Percentiles rank a stretch among this genome's conserved stretches.
These are phyloP conservation scores for Globisporangium paroecandrum DNA, from an alignment of 352 stramenopile species.

Conservation along the genomic window DNA sequence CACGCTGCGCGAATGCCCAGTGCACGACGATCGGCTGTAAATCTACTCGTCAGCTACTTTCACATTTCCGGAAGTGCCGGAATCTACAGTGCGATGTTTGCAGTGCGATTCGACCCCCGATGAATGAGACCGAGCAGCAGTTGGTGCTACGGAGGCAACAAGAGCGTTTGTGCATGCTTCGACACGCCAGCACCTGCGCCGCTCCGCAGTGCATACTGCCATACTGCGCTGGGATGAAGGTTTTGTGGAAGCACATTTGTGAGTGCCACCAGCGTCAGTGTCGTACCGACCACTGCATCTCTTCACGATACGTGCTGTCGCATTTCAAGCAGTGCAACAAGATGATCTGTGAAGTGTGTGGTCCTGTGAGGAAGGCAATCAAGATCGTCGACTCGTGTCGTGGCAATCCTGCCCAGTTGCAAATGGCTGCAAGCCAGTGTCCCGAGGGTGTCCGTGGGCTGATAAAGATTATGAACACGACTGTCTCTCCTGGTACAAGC, in stretches of 20 bases:
- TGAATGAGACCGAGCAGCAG: slow-evolving; percentile 86
- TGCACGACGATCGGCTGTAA: slow-evolving; percentile 88
- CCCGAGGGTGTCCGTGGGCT: slow-evolving; percentile 72
- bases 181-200: slow-evolving; percentile 79
- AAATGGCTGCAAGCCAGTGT: slow-evolving; percentile 62
- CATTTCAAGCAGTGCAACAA: slow-evolving; percentile 92
- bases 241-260: slow-evolving; percentile 90
- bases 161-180: slow-evolving; percentile 85
- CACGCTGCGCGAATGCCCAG: slow-evolving; percentile 77
- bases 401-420: slow-evolving; percentile 66
- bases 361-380: slow-evolving; percentile 82
- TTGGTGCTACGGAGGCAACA: slow-evolving; percentile 81
- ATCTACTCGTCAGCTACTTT: slow-evolving; percentile 81
- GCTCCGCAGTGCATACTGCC: slow-evolving; percentile 65
- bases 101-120: slow-evolving; percentile 82
- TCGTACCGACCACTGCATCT: slow-evolving; percentile 86
- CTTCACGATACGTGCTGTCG: slow-evolving; percentile 83
- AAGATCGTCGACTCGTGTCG: slow-evolving; percentile 86
- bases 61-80: slow-evolving; percentile 85
- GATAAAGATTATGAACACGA: slow-evolving; percentile 90
- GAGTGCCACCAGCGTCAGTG: slow-evolving; percentile 87
- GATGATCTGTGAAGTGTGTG: slow-evolving; percentile 89
- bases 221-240: slow-evolving; percentile 86
- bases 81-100: slow-evolving; percentile 87
- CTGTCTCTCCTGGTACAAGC: slow-evolving; percentile 19